These are phyloP conservation scores for Chrysoporthe cubensis DNA, from an alignment of 2,329 filamentous ascomycete species.

Conservation along the genomic window DNA sequence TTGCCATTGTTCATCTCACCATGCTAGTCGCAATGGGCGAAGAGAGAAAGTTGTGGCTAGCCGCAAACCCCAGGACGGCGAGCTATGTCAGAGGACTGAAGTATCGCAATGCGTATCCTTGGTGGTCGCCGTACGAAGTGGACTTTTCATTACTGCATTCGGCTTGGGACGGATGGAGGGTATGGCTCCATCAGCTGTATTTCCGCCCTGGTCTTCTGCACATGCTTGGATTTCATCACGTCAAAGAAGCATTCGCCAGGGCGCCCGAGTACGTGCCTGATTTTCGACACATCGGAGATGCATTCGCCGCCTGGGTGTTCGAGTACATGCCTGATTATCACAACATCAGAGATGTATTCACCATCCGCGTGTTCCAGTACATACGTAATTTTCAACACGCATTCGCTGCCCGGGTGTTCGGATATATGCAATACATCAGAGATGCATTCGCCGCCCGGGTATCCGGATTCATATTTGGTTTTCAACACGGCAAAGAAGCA, in stretches of 20 bases:
- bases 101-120: conserved; percentile 29
- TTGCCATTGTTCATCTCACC: conserved; percentile 19
- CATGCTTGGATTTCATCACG: not conserved
- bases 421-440: too few species aligned
- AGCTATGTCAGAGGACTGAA: conserved; percentile 31
- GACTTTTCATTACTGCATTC: conserved; percentile 31
- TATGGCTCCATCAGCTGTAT: conserved; percentile 17
- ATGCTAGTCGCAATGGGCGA: conserved; percentile 29
- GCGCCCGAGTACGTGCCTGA: too few species aligned
- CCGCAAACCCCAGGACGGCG: conserved; percentile 30
- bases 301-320: too few species aligned
- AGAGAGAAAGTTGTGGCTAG: conserved; percentile 35
- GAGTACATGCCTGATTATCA: too few species aligned
- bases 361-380: too few species aligned
- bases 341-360: too few species aligned
- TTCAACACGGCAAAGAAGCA: too few species aligned
- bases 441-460: too few species aligned
- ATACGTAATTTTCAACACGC: too few species aligned
- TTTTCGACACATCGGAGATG: too few species aligned
- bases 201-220: not conserved
- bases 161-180: conserved; percentile 16
- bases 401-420: too few species aligned
- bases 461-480: too few species aligned
- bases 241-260: not conserved
- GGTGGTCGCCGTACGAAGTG: conserved; percentile 30